Conservation (phyloP, 2,329 filamentous ascomycete genomes). For the Penicillium sp. region DNA sequence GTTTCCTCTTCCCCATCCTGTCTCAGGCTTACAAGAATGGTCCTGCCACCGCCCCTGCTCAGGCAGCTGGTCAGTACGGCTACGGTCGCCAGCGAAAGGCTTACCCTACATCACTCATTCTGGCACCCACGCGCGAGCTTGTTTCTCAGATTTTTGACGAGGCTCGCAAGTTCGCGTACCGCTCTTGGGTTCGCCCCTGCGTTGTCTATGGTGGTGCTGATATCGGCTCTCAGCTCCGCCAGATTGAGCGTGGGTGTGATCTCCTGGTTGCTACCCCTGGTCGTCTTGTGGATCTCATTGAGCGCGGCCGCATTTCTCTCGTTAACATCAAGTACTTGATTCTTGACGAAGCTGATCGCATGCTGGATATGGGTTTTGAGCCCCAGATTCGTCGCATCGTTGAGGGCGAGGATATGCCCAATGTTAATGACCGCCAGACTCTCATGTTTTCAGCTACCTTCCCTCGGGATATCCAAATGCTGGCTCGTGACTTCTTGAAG, state of each 20-base stretch:
- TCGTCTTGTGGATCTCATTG: conserved; percentile 96
- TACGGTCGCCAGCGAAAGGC: conserved; percentile 97
- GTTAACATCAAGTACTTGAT: conserved; percentile 99
- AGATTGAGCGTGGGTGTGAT: conserved; percentile 97
- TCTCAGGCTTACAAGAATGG: conserved; percentile 96
- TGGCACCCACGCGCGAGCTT: conserved; percentile 96
- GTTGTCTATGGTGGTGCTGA: conserved; percentile 99
- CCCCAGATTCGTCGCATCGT: conserved; percentile 99
- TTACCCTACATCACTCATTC: conserved; percentile 92
- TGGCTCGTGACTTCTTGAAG: conserved; percentile 97
- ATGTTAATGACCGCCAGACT: conserved; percentile 82
- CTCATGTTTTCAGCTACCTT: conserved; percentile 99
- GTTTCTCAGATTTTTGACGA: conserved; percentile 99
- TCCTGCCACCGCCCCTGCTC: conserved; percentile 71
- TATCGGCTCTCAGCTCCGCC: conserved; percentile 95
- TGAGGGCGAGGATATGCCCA: conserved; percentile 97
- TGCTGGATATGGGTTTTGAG: conserved; percentile 99
- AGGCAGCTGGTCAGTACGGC: conserved; percentile 65
- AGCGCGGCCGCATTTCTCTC: conserved; percentile 96
- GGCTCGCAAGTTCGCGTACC: conserved; percentile 96
- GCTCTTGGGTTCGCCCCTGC: conserved; percentile 97
- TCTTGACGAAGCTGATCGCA: conserved; percentile 98
- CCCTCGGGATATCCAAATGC: conserved; percentile 98
- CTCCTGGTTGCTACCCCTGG: conserved; percentile 95
- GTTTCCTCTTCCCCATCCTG: conserved; percentile 98